Conservation (phyloP, 805 yeast species). For the Ogataea sp. region DNA sequence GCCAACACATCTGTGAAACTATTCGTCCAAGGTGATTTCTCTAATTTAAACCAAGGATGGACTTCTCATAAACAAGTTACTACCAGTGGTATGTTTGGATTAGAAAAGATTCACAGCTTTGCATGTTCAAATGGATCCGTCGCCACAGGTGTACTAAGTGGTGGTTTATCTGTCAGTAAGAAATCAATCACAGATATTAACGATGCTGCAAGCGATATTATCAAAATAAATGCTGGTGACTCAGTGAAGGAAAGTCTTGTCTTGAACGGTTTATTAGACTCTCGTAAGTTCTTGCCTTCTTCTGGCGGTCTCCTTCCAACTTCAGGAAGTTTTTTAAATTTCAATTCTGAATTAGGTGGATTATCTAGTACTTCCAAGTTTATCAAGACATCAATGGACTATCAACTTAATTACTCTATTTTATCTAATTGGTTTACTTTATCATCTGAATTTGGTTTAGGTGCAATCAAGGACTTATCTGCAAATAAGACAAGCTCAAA, state of each 20-base stretch:
- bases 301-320: slow-evolving; percentile 34
- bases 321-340: slow-evolving; percentile 32
- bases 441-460: slow-evolving; percentile 42
- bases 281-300: slow-evolving; percentile 28
- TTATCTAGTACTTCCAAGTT: slow-evolving; percentile 22
- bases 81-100: slow-evolving; percentile 44
- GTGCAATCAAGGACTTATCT: slow-evolving; percentile 40
- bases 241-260: slow-evolving; percentile 49
- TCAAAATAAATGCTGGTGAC: slow-evolving; percentile 55
- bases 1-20: slow-evolving; percentile 37
- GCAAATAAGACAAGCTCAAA: slow-evolving; percentile 1
- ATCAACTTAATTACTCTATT: slow-evolving; percentile 30
- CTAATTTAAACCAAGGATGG: slow-evolving; percentile 43
- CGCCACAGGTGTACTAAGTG: slow-evolving; percentile 11
- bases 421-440: slow-evolving; percentile 39
- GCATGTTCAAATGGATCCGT: slow-evolving; percentile 10
- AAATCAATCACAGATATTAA: slow-evolving; percentile 45
- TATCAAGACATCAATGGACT: slow-evolving; percentile 26
- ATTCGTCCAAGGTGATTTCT: slow-evolving; percentile 39
- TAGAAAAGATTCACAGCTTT: slow-evolving; percentile 22
- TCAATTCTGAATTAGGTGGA: slow-evolving; percentile 39
- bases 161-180: slow-evolving; percentile 54
- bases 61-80: slow-evolving; percentile 43
- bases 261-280: slow-evolving; percentile 34
- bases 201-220: slow-evolving; percentile 46